Conservation (phyloP, 257 asterid genomes). For the Salvia splendens region DNA sequence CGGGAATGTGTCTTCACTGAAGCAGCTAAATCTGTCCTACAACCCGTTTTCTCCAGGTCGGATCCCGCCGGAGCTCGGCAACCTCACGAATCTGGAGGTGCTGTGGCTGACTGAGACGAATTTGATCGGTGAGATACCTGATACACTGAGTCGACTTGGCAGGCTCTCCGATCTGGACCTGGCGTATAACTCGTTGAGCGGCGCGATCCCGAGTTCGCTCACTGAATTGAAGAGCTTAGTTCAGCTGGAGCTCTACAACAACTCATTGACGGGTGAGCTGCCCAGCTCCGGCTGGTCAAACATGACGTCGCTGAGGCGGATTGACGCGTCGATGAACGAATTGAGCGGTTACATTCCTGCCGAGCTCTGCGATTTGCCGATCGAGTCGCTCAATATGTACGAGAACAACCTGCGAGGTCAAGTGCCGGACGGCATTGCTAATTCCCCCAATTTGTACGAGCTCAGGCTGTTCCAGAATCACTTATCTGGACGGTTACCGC, state of each 20-base stretch:
- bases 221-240: slow-evolving; percentile 65
- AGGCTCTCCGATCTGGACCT: slow-evolving; percentile 74
- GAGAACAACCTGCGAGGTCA: slow-evolving; percentile 73
- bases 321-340: slow-evolving; percentile 87
- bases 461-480: slow-evolving; percentile 76
- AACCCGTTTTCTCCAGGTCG: slow-evolving; percentile 85
- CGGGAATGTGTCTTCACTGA: slow-evolving; percentile 73
- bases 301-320: slow-evolving; percentile 71
- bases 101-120: slow-evolving; percentile 85
- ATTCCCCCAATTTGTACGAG: slow-evolving; percentile 79
- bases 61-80: slow-evolving; percentile 82
- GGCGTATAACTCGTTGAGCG: slow-evolving; percentile 67
- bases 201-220: slow-evolving; percentile 67
- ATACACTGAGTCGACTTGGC: slow-evolving; percentile 67
- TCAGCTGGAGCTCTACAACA: slow-evolving; percentile 89
- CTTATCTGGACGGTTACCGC: slow-evolving; percentile 61
- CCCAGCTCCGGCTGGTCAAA: slow-evolving; percentile 82
- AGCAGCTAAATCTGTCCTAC: slow-evolving; percentile 85
- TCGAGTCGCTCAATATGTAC: slow-evolving; percentile 88
- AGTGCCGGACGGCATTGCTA: slow-evolving; percentile 64
- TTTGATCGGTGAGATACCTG: slow-evolving; percentile 75
- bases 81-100: slow-evolving; percentile 66
- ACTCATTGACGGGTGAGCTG: slow-evolving; percentile 75
- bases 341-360: slow-evolving; percentile 72
- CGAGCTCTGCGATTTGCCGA: slow-evolving; percentile 80